Evolutionary conservation across 1,284 basidiomycete genomes (phyloP), one percentile per base, ranked within the genome.

Genomic region (Grifola frondosa): DNA sequence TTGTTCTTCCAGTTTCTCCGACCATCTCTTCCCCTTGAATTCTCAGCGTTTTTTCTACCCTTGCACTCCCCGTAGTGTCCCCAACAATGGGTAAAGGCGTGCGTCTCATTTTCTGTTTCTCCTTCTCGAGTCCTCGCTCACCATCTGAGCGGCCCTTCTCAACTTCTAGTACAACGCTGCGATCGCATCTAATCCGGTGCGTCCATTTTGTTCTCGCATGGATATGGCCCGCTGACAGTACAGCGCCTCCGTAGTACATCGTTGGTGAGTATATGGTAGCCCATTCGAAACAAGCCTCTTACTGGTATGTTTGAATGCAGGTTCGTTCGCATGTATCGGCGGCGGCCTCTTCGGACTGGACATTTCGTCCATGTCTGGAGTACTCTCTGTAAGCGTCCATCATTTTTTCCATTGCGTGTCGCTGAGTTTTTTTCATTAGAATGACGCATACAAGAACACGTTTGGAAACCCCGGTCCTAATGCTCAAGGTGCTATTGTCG

Each of bases 291-390:
- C 17, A 5, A 6, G 13, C 7, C 19, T 16, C 16, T n/a, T 12
- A 23, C 40, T 37, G 12, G 19, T 28, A 19, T 12, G 2, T 26
- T 16, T 26, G 13, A 21, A 6, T 42, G 79, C 84, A 44, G 85
- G 86, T 22, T 79, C 82, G 13, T 88, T 89, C 65, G 84, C 86
- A 64, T 87, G 84, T 61, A 88, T 89, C 52, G 85, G 86, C 40
- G 86, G 86, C 52, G 81, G 82, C 40, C 74, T 88, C 32, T 88
- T 88, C 60, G 84, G 86, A 57, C 61, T 87, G 68, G 86, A 89
- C 72, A 88, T 88, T 58, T 85, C 83, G 59, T 86, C 83, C 60
- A 88, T 88, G 86, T 84, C 84, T 48, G 84, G 81, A n/a, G 83
- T 88, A 37, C 65, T 88, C 56, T 82, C 67, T 52, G 83, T 83